phyloP scores from a whole-genome alignment of 371 early-diverging fungal genomes.

The Smittium mucronatum region DNA sequence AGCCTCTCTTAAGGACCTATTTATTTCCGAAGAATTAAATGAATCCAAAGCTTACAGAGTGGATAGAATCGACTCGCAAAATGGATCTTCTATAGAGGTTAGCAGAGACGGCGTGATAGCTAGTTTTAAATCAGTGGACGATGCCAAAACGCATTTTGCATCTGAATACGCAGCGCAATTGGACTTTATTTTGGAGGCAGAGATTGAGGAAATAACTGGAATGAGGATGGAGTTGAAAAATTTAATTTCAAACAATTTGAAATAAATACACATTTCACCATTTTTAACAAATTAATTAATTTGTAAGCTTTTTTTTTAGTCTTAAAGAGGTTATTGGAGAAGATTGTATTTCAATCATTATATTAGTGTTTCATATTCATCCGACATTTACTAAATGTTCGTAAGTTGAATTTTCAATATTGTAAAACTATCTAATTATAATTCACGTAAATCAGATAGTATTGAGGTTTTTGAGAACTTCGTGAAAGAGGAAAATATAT shows the following conservation, averaged over 20 bases:
- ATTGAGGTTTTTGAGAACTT: too few relatives aligned
- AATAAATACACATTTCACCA: neutral
- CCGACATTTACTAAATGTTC: too few relatives aligned
- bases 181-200: conserved; percentile 39
- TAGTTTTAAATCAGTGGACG: conserved; percentile 21
- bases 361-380: too few relatives aligned
- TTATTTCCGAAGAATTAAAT: conserved; percentile 16
- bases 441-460: too few relatives aligned
- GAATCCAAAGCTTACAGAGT: conserved; percentile 16
- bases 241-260: conserved; percentile 12
- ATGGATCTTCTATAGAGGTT: conserved; percentile 15
- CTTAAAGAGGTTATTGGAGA: too few relatives aligned
- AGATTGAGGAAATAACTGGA: conserved; percentile 35
- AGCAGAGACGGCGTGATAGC: conserved; percentile 28
- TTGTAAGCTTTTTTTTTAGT: neutral
- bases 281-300: neutral
- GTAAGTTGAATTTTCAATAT: too few relatives aligned
- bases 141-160: conserved; percentile 20
- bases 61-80: conserved; percentile 21
- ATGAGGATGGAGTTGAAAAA: conserved; percentile 31
- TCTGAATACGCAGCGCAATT: conserved; percentile 39
- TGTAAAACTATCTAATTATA: too few relatives aligned
- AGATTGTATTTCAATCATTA: too few relatives aligned
- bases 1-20: neutral
- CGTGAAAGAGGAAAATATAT: too few relatives aligned